Percentiles rank a stretch among this genome's conserved stretches.
Conservation (phyloP, 2,329 filamentous ascomycete species). For the Hypocreales sp. region DNA sequence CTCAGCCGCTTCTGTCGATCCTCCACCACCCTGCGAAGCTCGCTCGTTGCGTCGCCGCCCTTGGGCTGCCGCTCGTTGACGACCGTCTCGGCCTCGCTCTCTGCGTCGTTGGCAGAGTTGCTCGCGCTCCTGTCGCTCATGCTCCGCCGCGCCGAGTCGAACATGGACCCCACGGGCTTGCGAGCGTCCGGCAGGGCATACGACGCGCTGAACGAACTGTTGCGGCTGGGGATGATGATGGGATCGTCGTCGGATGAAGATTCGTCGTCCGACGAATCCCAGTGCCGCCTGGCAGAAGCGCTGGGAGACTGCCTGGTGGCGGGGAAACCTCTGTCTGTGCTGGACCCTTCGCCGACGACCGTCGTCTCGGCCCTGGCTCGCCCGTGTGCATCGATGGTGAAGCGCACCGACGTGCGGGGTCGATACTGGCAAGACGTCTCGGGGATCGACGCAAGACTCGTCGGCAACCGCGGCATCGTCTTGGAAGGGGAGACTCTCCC, state of each 20-base stretch:
- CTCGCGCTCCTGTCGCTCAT: constrained; percentile 33
- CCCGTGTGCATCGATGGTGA: constrained; percentile 47
- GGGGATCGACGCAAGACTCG: constrained; percentile 41
- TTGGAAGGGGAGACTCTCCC: constrained; percentile 40
- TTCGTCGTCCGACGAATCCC: constrained; percentile 33
- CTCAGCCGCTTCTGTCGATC: constrained; percentile 28
- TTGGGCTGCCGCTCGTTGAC: constrained; percentile 28
- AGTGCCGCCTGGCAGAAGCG: constrained; percentile 16
- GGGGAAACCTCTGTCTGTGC: constrained; percentile 9
- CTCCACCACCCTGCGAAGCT: constrained; percentile 42
- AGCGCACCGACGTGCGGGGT: constrained; percentile 41
- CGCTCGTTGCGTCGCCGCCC: constrained; percentile 42
- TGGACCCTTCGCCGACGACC: constrained; percentile 20
- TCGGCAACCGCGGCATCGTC: constrained; percentile 27
- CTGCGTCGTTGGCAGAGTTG: constrained; percentile 23
- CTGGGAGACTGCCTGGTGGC: constrained; percentile 15
- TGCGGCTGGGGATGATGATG: constrained; percentile 47
- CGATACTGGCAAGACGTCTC: constrained; percentile 28
- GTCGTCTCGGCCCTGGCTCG: constrained; percentile 40
- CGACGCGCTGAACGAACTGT: constrained; percentile 33
- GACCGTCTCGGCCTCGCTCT: constrained; percentile 45
- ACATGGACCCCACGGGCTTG: constrained; percentile 31
- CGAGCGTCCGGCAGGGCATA: constrained; percentile 40
- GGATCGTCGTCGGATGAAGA: constrained; percentile 49
- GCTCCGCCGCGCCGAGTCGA: constrained; percentile 29